Conservation (phyloP, 2,329 filamentous ascomycete species). For the Colletotrichum falcatum region DNA sequence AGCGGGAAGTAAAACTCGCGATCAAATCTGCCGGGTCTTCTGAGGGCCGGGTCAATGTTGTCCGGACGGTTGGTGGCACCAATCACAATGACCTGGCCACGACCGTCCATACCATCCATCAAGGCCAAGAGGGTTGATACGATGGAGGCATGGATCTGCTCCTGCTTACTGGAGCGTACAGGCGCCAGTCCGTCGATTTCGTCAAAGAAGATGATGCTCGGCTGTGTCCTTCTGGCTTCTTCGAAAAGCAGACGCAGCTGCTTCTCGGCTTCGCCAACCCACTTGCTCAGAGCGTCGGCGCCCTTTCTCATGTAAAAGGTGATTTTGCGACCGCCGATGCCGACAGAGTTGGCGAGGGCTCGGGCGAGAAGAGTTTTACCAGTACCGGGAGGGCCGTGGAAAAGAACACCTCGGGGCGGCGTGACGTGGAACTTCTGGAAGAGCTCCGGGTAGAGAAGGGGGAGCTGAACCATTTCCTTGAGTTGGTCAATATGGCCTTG, state of each 20-base stretch:
- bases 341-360: constrained; percentile 91
- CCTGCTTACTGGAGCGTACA: constrained; percentile 96
- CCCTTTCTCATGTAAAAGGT: constrained; percentile 99
- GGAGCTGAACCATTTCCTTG: constrained; percentile 98
- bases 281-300: constrained; percentile 96
- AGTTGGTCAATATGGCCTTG: constrained; percentile 95
- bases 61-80: constrained; percentile 98
- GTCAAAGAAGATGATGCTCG: constrained; percentile 99
- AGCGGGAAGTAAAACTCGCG: constrained; percentile 98
- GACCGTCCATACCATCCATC: constrained; percentile 99
- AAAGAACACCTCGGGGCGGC: constrained; percentile 92
- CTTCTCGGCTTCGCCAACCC: constrained; percentile 98
- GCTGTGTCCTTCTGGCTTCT: constrained; percentile 93
- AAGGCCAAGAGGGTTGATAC: constrained; percentile 92
- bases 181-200: constrained; percentile 98
- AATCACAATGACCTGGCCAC: constrained; percentile 97
- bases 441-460: constrained; percentile 92
- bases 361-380: constrained; percentile 97
- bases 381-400: constrained; percentile 96
- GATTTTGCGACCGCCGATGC: constrained; percentile 90
- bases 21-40: constrained; percentile 94
- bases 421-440: constrained; percentile 93
- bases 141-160: constrained; percentile 98
- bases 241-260: constrained; percentile 95
- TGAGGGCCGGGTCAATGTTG: constrained; percentile 95